Evolutionary conservation across 176 grass and related monocot genomes (phyloP).

Genomic region (Dendrocalamus sinicus): DNA sequence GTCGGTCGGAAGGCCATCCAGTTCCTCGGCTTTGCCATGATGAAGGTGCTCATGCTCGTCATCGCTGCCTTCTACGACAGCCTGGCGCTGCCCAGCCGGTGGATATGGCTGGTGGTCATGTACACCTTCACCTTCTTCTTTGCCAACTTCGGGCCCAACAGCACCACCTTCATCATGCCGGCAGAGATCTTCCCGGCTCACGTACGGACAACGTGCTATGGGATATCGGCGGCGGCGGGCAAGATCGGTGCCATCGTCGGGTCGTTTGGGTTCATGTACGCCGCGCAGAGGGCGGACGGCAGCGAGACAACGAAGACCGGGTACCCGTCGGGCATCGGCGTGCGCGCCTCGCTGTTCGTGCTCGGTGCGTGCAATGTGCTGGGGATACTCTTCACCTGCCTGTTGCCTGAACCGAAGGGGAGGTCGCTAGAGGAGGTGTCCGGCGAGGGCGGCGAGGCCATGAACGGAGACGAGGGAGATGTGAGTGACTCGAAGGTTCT

Average conservation of each 20-base stretch:
- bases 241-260: slow-evolving; percentile 44
- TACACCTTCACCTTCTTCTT: slow-evolving; percentile 84
- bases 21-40: slow-evolving; percentile 63
- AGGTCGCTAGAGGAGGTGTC: slow-evolving; percentile 43
- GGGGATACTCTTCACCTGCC: slow-evolving; percentile 39
- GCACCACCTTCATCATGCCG: slow-evolving; percentile 79
- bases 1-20: slow-evolving; percentile 69
- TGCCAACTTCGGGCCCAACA: slow-evolving; percentile 88
- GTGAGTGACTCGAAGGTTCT: neutral
- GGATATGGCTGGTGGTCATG: slow-evolving; percentile 52
- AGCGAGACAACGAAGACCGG: slow-evolving; percentile 1
- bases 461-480: neutral
- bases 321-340: slow-evolving; percentile 40
- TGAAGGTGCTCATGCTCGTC: slow-evolving; percentile 71
- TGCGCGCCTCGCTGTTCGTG: slow-evolving; percentile 37
- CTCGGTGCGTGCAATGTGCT: slow-evolving; percentile 24
- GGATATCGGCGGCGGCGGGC: slow-evolving; percentile 61
- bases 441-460: slow-evolving; percentile 7
- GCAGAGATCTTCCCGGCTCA: slow-evolving; percentile 82
- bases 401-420: slow-evolving; percentile 45
- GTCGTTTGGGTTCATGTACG: slow-evolving; percentile 43
- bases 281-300: slow-evolving; percentile 18
- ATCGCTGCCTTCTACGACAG: slow-evolving; percentile 69
- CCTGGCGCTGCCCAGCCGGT: slow-evolving; percentile 47
- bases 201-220: slow-evolving; percentile 79